phyloP scores from a whole-genome alignment of 306 rosid genomes.

The Quercus suber region DNA sequence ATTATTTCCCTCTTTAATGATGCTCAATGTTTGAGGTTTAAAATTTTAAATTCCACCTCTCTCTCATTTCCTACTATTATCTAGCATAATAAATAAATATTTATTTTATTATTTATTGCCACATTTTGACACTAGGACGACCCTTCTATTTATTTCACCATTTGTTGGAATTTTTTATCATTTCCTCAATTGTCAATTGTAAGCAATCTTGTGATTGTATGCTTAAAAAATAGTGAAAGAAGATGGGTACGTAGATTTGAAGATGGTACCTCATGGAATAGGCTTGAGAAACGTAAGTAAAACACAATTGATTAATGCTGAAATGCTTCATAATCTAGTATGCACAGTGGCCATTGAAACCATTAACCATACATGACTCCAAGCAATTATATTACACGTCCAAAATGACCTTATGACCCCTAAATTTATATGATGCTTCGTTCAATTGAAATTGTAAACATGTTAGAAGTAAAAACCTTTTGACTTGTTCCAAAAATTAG shows the following conservation, averaged over 20 bases:
- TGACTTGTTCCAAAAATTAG: conserved; percentile 36
- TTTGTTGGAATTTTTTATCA: not conserved
- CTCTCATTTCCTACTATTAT: too few relatives aligned
- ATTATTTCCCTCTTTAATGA: too few relatives aligned
- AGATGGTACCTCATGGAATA: not conserved
- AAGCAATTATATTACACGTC: too few relatives aligned
- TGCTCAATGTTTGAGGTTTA: too few relatives aligned
- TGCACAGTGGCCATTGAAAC: too few relatives aligned
- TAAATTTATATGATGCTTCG: not conserved
- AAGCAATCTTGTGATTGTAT: not conserved
- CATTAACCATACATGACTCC: too few relatives aligned
- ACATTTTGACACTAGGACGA: not conserved
- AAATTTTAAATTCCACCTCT: too few relatives aligned
- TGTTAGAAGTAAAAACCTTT: conserved; percentile 27
- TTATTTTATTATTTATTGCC: not conserved
- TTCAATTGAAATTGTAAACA: not conserved
- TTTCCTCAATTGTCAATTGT: not conserved
- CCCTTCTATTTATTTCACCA: not conserved
- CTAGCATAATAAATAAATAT: not conserved
- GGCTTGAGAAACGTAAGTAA: not conserved
- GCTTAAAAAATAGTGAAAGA: not conserved
- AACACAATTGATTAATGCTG: too few relatives aligned
- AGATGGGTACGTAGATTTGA: not conserved
- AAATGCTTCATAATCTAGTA: too few relatives aligned
- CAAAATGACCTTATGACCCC: too few relatives aligned